Conservation (phyloP, 2,329 filamentous ascomycete species). For the Trichoderma breve region DNA sequence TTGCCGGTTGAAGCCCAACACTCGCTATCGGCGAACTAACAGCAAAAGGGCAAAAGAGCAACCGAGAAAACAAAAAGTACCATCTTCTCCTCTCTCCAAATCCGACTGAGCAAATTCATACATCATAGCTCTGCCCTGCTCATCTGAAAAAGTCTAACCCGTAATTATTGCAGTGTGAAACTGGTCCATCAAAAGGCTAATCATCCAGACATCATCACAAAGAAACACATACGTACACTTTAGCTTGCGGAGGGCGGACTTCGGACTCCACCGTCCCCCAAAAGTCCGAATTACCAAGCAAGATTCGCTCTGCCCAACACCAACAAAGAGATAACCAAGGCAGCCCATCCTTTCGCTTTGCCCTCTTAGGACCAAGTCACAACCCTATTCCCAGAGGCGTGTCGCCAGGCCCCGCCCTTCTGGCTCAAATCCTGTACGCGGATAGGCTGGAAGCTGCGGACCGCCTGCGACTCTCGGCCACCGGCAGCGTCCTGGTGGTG, state of each 20-base stretch:
- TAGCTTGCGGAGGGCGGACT: constrained; percentile 19
- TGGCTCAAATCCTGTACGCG: neutral
- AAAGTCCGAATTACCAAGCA: constrained; percentile 16
- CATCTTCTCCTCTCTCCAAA: neutral
- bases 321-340: neutral
- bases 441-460: constrained; percentile 12
- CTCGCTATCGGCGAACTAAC: neutral
- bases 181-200: neutral
- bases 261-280: constrained; percentile 8
- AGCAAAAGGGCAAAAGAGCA: neutral
- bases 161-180: neutral
- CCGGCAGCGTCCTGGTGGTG: neutral
- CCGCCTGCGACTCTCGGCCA: neutral
- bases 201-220: neutral
- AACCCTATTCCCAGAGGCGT: neutral
- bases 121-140: neutral
- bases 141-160: neutral
- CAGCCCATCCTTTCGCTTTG: neutral
- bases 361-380: neutral
- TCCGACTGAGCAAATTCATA: neutral
- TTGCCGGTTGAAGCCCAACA: constrained; percentile 1
- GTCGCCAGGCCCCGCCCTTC: neutral
- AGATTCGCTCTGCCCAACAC: constrained; percentile 8
- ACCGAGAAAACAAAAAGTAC: neutral
- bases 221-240: neutral